Base-by-base conservation (phyloP, 108 stramenopile genomes). In the Nitzschia inconspicua region DNA sequence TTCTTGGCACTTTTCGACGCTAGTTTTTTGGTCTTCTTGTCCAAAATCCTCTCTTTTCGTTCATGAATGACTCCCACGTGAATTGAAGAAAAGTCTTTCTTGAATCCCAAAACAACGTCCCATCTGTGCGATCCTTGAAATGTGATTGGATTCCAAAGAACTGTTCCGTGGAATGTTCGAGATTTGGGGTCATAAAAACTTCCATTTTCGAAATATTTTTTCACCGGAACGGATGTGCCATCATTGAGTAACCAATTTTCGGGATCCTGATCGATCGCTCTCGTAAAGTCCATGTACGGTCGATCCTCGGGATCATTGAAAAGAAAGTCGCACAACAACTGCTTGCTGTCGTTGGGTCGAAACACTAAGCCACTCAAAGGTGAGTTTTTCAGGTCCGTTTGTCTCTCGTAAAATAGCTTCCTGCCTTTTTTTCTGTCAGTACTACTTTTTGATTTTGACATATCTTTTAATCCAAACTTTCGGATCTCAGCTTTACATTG, bases 11-110 rank as follows among this genome's bases (percentile, higher is more conserved):
- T n/a, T 3, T 28, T 13, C 23, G 37, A 11, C 22, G 34, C 54
- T 20, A 35, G 34, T 13, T 48, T 25, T 24, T 48, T 61, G 27
- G 43, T 28, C 22, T 43, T 42, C 42, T 58, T 58, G n/a, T 20
- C 13, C 3, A 28, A 13, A 3, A 8, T 8, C 6, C 63, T 49
- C 2, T 64, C 63, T 27, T 64, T 64, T 28, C 63, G 50, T 42
- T 64, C 42, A 25, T 64, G 63, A 22, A 64, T 64, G n/a, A 64
- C 14, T 31, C 63, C 63, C 2, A 64, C 63, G 23, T 53, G 63
- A 2, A 64, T 29, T 13, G 20, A 25, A 13, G 63, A 19, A 31
- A 42, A 64, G n/a, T 53, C 63, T 16, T 53, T 53, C 24, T 16
- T 30, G 26, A 64, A 64, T 10, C 31, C 63, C 50, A 64, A 29